Base-by-base conservation (phyloP, 768 basidiomycete species). In the Coprinopsis marcescibilis region DNA sequence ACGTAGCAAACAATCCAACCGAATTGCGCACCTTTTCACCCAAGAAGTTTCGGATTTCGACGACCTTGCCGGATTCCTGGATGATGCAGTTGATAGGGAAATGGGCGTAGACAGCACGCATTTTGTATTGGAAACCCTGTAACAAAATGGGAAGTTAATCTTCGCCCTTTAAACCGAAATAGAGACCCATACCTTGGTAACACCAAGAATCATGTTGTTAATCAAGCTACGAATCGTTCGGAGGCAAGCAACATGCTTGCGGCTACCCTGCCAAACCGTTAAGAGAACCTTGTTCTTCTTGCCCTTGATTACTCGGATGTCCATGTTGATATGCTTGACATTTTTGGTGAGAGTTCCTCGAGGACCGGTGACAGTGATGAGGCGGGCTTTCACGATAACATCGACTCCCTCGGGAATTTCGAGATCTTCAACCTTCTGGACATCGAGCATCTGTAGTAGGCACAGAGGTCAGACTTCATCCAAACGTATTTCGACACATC, bases 111-210 rank as follows among this genome's bases (percentile, higher is more conserved):
- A 99, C 96, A 21, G 92, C 80, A 58, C 94, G 90, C 95, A 99
- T 97, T 85, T 98, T 99, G 81, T 99, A 99, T 59, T 83, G 82
- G 83, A 98, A 99, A 52, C 96, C 96, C 94, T 94, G 56, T n/a
- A 34, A 44, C 35, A 15, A 29, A 26, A n/a, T 10, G 3, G 36
- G 29, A 19, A 41, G 30, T 14, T 24, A 21, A 21, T 10, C 4
- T 21, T 35, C 38, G 21, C 39, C 14, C 6, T 21, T 14, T 26
- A 43, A 15, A 23, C 21, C 35, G 5, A 25, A 17, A 30, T 19
- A 5, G 60, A 3, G 7, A 24, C 26, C 29, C 39, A 49, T 50
- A 85, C 92, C 81, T 94, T 91, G 42, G 92, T 97, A 52, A 99
- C 96, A 54, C 96, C 96, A 54, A 72, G 91, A 65, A 98, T 79